phyloP scores from a whole-genome alignment of 2,329 filamentous ascomycete species.

The Arthrobotrys conoides region DNA sequence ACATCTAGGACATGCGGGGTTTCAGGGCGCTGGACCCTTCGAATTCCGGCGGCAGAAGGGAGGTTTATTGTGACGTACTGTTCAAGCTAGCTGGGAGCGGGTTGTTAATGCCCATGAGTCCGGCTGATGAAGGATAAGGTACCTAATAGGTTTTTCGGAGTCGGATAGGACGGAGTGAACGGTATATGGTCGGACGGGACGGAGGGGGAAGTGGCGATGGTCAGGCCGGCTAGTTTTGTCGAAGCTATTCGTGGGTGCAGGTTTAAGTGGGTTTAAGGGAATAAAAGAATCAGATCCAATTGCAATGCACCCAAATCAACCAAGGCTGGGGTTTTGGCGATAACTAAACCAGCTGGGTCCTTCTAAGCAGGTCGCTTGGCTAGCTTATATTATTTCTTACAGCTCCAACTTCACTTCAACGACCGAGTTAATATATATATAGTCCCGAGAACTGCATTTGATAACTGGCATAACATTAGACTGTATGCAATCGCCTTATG shows the following conservation, averaged over 20 bases:
- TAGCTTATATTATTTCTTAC: not conserved
- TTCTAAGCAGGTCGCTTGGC: not conserved
- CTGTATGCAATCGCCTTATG: not conserved
- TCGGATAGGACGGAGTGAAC: not conserved
- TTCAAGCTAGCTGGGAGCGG: slow-evolving; percentile 71
- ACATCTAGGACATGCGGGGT: slow-evolving; percentile 41
- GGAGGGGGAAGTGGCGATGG: slow-evolving; percentile 11
- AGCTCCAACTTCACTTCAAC: not conserved
- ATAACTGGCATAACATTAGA: not conserved
- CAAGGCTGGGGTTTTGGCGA: slow-evolving; percentile 22
- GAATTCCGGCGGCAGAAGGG: slow-evolving; percentile 38
- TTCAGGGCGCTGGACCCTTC: slow-evolving; percentile 12
- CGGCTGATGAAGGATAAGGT: slow-evolving; percentile 4
- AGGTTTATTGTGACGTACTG: slow-evolving; percentile 67
- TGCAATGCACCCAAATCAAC: slow-evolving; percentile 1
- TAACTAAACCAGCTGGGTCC: not conserved
- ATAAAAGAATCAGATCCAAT: slow-evolving; percentile 11
- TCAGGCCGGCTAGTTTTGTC: not conserved
- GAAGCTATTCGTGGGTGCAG: slow-evolving; percentile 24
- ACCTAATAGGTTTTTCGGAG: not conserved
- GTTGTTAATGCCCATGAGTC: slow-evolving; percentile 69
- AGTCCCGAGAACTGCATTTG: too few relatives aligned
- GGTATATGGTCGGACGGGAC: not conserved
- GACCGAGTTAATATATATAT: not conserved
- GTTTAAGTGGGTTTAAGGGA: slow-evolving; percentile 27